Evolutionary conservation across 1,139 yeast genomes (phyloP).

Genomic region (Eremothecium gossypii): DNA sequence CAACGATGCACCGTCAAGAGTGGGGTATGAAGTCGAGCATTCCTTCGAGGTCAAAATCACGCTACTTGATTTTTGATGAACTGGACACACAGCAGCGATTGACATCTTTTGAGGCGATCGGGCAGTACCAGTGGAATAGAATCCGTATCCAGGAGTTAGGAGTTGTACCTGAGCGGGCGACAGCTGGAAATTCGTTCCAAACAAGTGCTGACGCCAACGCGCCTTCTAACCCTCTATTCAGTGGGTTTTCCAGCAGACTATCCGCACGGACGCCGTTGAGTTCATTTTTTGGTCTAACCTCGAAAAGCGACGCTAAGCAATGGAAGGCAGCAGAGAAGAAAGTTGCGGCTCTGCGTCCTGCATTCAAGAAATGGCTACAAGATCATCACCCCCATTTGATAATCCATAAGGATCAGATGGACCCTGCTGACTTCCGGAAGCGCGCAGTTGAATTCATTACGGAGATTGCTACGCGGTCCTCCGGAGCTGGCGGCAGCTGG

Average conservation of each 20-base stretch:
- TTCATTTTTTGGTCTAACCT: constrained; percentile 14
- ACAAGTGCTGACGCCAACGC: constrained; percentile 11
- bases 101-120: constrained; percentile 43
- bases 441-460: constrained; percentile 33
- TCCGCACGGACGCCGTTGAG: constrained; percentile 14
- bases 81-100: constrained; percentile 45
- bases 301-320: constrained; percentile 8
- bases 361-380: constrained; percentile 36
- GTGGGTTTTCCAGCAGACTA: constrained; percentile 18
- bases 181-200: background rate
- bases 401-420: constrained; percentile 20
- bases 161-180: constrained; percentile 27
- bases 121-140: constrained; percentile 41
- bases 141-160: constrained; percentile 47
- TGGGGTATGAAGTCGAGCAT: constrained; percentile 57
- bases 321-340: constrained; percentile 11
- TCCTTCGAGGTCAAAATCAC: constrained; percentile 41
- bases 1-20: constrained; percentile 47
- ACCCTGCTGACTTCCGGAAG: constrained; percentile 28
- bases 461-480: constrained; percentile 13
- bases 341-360: constrained; percentile 19
- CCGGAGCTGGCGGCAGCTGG: constrained; percentile 6
- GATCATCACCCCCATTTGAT: constrained; percentile 33
- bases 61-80: constrained; percentile 41
- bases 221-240: constrained; percentile 30